A percentile compares a stretch with the other conserved stretches of the same genome.
These are phyloP conservation scores for Rhizodiscina lignyota DNA, from an alignment of 495 filamentous ascomycete genomes.

Conservation along the genomic window DNA sequence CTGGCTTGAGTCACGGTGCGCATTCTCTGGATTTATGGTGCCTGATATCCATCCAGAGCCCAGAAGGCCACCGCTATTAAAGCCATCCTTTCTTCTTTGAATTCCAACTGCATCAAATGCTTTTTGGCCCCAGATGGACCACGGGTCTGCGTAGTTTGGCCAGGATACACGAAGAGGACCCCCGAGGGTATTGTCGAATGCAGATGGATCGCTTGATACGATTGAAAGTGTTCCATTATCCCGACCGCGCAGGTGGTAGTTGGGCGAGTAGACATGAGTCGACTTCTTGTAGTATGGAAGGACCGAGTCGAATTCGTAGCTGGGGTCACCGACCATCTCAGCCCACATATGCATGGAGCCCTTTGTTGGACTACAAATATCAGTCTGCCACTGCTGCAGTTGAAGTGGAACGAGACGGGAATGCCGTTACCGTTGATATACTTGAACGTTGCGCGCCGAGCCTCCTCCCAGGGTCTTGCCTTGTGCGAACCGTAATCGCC, in stretches of 20 bases:
- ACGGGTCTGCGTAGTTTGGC: conserved; percentile 10
- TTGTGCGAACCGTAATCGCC: too few relatives aligned
- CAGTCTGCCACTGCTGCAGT: too few relatives aligned
- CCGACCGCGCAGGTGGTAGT: too few relatives aligned
- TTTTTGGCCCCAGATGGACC: conserved; percentile 18
- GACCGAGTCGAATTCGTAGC: conserved; percentile 34
- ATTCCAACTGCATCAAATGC: conserved; percentile 22
- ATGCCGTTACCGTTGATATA: too few relatives aligned
- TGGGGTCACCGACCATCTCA: conserved; percentile 33
- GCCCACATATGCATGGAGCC: conserved; percentile 38
- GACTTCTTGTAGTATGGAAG: conserved; percentile 39
- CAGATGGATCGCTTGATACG: conserved; percentile 13
- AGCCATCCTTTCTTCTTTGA: conserved; percentile 11
- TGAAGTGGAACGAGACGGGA: too few relatives aligned
- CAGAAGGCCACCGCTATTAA: conserved; percentile 20
- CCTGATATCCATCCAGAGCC: conserved; percentile 16
- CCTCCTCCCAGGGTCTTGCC: too few relatives aligned
- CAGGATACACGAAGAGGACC: conserved; percentile 12
- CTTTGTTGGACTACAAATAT: conserved; percentile 17
- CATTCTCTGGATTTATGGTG: conserved; percentile 14
- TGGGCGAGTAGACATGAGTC: conserved; percentile 33
- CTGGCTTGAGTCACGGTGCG: conserved; percentile 9
- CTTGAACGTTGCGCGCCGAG: too few relatives aligned
- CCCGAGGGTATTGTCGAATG: conserved; percentile 7
- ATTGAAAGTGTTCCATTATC: too few relatives aligned